Percentiles rank a stretch among this genome's conserved stretches.
phyloP scores from a whole-genome alignment of 257 asterid genomes.

The Linderniella brevidens region DNA sequence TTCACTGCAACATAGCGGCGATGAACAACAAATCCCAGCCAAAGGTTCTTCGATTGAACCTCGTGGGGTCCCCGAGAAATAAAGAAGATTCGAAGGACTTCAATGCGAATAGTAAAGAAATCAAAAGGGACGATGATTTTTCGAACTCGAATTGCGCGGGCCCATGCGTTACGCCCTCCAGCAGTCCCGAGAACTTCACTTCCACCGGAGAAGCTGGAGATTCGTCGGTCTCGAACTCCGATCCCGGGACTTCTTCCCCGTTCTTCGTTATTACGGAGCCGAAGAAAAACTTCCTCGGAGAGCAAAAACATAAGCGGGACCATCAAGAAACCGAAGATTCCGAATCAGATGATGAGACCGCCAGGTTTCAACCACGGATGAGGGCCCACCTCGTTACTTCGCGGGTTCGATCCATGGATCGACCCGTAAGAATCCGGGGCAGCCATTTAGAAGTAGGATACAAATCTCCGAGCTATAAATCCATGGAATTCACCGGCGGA shows the following conservation, averaged over 20 bases:
- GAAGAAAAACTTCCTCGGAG: slow-evolving; percentile 31
- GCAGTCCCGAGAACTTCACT: slow-evolving; percentile 92
- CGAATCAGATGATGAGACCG: slow-evolving; percentile 59
- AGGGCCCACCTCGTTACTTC: too few relatives aligned
- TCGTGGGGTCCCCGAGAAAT: slow-evolving; percentile 57
- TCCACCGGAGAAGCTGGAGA: slow-evolving; percentile 64
- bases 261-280: slow-evolving; percentile 40
- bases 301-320: slow-evolving; percentile 30
- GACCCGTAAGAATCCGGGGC: slow-evolving; percentile 25
- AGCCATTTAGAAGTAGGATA: slow-evolving; percentile 30
- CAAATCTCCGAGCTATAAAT: slow-evolving; percentile 45
- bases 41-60: slow-evolving; percentile 76
- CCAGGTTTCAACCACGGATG: slow-evolving; percentile 72
- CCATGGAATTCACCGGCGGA: slow-evolving; percentile 51
- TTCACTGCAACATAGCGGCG: slow-evolving; percentile 65
- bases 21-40: slow-evolving; percentile 88
- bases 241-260: slow-evolving; percentile 82
- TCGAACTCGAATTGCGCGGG: slow-evolving; percentile 49
- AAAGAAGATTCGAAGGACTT: slow-evolving; percentile 21
- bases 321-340: slow-evolving; percentile 37
- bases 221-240: slow-evolving; percentile 90
- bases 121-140: slow-evolving; percentile 19
- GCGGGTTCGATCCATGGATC: slow-evolving; percentile 41
- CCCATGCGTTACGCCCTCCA: slow-evolving; percentile 77
- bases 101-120: too few relatives aligned